Conservation (phyloP, 306 rosid species). For the Malus fusca region DNA sequence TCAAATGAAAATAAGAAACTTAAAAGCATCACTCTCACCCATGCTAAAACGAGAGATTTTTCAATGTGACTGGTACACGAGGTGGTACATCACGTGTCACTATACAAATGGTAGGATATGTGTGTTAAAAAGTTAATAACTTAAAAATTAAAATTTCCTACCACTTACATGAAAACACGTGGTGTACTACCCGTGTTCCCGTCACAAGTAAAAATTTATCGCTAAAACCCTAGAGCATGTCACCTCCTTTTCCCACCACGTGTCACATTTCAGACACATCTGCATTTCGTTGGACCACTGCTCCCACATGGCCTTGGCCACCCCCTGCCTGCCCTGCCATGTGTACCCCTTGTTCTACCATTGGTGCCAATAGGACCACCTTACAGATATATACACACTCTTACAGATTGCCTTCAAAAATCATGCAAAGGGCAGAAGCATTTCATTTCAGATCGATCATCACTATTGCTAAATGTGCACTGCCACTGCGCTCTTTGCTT, state of each 20-base stretch:
- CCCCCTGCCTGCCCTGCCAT: slow-evolving; percentile 10
- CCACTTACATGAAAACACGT: too few relatives aligned
- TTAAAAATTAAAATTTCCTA: too few relatives aligned
- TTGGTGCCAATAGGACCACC: slow-evolving; percentile 57
- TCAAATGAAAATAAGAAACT: neutral
- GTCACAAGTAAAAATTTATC: too few relatives aligned
- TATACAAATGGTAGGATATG: too few relatives aligned
- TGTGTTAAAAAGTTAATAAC: too few relatives aligned
- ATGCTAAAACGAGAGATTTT: neutral
- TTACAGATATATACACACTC: slow-evolving; percentile 1
- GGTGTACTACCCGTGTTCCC: too few relatives aligned
- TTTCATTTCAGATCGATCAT: slow-evolving; percentile 13
- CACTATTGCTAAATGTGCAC: neutral
- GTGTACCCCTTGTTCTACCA: slow-evolving; percentile 38
- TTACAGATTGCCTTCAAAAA: slow-evolving; percentile 5
- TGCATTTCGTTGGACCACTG: slow-evolving; percentile 46
- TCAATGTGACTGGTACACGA: too few relatives aligned
- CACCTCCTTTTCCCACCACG: slow-evolving; percentile 28
- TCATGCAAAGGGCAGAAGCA: neutral
- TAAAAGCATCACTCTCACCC: neutral
- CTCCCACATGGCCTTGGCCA: slow-evolving; percentile 61
- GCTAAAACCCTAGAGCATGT: slow-evolving; percentile 39
- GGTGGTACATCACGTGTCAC: too few relatives aligned
- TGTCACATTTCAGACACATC: slow-evolving; percentile 15
- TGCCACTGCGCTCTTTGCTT: slow-evolving; percentile 19